Evolutionary conservation across 768 basidiomycete species (phyloP), one percentile per base, ranked within the genome.

Genomic region (Lactarius indigo): DNA sequence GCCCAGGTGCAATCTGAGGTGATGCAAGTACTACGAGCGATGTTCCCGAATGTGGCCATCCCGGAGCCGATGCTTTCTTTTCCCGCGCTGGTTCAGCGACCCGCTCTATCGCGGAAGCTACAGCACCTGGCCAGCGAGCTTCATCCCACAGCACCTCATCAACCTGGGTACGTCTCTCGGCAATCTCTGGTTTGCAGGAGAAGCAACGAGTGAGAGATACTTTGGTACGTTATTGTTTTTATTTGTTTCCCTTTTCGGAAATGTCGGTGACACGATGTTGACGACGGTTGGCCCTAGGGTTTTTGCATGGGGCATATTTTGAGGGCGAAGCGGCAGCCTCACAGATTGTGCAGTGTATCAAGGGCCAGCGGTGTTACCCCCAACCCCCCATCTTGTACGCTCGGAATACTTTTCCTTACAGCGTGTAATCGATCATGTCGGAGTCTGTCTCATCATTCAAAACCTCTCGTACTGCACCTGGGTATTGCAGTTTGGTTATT

Each of bases 61-160:
- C 86, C 86, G 2, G 79, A 80, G 9, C 86, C 87, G 0, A 68
- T 76, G 2, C 17, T 83, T 89, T 71, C 77, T 78, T 70, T 80
- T 85, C 68, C 79, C 80, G 2, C 75, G 79, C 1, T 89, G 87
- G 88, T 70, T 77, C 57, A 72, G 73, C 5, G 78, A 87, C 72
- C 79, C 81, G 3, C 73, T 83, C 39, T 83, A 78, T 72, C 80
- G 84, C n/a, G 85, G 85, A 8, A 85, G 85, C 9, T 89, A 85
- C 70, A 84, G 84, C 23, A 89, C 87, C 68, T 88, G 86, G 86
- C 85, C 86, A 0, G 75, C 87, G 2, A 79, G 83, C 2, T 87
- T 85, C 68, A 75, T 81, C 30, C 17, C 61, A 37, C 61, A 84
- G 81, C 84, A 87, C 60, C 78, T 83, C 18, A 75, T 81, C 31